Percentiles rank a stretch among this genome's conserved stretches.
Conservation (phyloP, 1,139 yeast genomes). For the Sugiyamaella novakii region DNA sequence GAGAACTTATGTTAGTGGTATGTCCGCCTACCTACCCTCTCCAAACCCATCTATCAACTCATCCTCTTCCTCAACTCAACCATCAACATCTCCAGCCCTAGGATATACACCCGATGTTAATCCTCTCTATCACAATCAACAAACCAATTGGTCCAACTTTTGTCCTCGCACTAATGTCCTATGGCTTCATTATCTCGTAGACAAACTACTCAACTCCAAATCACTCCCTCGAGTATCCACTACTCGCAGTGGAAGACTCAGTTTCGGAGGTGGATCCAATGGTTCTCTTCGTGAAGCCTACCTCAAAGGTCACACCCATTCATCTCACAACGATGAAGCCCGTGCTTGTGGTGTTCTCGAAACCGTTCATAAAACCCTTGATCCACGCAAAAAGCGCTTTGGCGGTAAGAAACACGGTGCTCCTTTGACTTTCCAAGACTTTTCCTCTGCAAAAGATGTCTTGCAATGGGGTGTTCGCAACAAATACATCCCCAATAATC, state of each 20-base stretch:
- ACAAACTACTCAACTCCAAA: conserved; percentile 47
- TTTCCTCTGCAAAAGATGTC: conserved; percentile 36
- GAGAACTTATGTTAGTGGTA: conserved; percentile 38
- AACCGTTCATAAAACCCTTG: conserved; percentile 39
- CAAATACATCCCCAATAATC: conserved; percentile 29
- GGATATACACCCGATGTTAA: conserved; percentile 9
- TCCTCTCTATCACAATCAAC: neutral
- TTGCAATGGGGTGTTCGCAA: conserved; percentile 37
- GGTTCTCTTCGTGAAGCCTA: conserved; percentile 32
- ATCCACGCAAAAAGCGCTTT: conserved; percentile 41
- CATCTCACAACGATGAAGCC: conserved; percentile 30
- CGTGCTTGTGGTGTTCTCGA: conserved; percentile 36
- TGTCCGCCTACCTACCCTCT: conserved; percentile 17
- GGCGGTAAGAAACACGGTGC: conserved; percentile 28
- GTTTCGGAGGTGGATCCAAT: conserved; percentile 31
- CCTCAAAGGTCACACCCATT: conserved; percentile 24
- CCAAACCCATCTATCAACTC: neutral
- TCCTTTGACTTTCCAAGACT: conserved; percentile 32
- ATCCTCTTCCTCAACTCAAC: conserved; percentile 3
- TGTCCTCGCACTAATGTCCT: conserved; percentile 51
- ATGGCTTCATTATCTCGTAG: conserved; percentile 54
- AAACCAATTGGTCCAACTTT: conserved; percentile 47
- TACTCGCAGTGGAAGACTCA: conserved; percentile 34
- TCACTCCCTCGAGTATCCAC: conserved; percentile 34
- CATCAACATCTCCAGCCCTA: conserved; percentile 7